These are phyloP conservation scores for Penicillium psychrosexuale DNA, from an alignment of 2,329 filamentous ascomycete genomes.

Conservation along the genomic window DNA sequence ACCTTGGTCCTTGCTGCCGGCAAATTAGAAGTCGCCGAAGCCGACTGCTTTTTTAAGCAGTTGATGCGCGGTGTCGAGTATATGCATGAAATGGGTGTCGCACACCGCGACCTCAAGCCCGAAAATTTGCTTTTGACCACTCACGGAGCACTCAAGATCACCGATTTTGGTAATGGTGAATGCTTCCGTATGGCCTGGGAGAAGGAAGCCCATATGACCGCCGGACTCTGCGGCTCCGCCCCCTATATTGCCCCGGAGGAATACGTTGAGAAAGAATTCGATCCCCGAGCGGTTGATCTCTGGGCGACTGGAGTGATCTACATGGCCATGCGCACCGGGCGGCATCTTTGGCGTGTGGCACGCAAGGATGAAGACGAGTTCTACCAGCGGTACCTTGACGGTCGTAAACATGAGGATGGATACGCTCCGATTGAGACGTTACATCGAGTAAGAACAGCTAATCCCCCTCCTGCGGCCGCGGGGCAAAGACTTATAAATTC, in stretches of 20 bases:
- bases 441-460: conserved; percentile 69
- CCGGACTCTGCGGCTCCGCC: conserved; percentile 90
- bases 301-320: conserved; percentile 99
- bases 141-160: conserved; percentile 91
- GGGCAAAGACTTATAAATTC: conserved; percentile 16
- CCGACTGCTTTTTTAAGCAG: conserved; percentile 98
- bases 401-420: conserved; percentile 87
- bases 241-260: conserved; percentile 98
- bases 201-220: conserved; percentile 96
- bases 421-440: conserved; percentile 95
- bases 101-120: conserved; percentile 92
- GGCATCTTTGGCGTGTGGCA: conserved; percentile 94
- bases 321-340: conserved; percentile 97
- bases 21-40: conserved; percentile 83
- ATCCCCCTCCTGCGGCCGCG: neutral
- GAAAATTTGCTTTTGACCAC: conserved; percentile 94
- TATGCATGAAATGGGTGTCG: conserved; percentile 98
- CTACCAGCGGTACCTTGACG: conserved; percentile 89
- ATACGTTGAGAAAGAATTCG: conserved; percentile 92
- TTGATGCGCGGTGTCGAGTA: conserved; percentile 99
- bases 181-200: conserved; percentile 99
- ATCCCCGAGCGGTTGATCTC: conserved; percentile 93
- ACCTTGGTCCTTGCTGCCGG: conserved; percentile 86
- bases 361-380: conserved; percentile 98
- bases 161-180: conserved; percentile 97